Percentiles rank a stretch among this genome's conserved stretches.
phyloP scores from a whole-genome alignment of 1,284 basidiomycete genomes.

The Malassezia globosa region DNA sequence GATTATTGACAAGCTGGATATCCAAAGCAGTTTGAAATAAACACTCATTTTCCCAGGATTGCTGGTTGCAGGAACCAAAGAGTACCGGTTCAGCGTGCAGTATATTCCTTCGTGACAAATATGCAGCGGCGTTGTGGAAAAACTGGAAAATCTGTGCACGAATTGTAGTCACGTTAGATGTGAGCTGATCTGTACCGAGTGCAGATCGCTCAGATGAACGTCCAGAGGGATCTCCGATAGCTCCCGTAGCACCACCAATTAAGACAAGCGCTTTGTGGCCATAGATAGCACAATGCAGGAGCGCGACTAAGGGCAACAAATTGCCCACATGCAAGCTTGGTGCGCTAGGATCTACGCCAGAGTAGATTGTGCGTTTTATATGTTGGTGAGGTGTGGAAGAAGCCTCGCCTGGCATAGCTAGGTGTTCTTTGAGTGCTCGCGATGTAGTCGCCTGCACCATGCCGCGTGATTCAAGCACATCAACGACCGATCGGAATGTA shows the following conservation, averaged over 20 bases:
- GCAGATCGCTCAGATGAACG: slow-evolving; percentile 68
- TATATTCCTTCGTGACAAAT: slow-evolving; percentile 47
- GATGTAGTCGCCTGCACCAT: slow-evolving; percentile 28
- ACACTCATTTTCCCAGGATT: neutral
- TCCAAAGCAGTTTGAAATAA: slow-evolving; percentile 7
- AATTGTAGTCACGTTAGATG: slow-evolving; percentile 61
- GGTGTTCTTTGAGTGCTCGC: slow-evolving; percentile 18
- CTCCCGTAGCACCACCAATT: slow-evolving; percentile 86
- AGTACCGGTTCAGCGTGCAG: neutral
- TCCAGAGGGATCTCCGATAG: slow-evolving; percentile 93
- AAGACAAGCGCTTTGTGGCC: slow-evolving; percentile 74
- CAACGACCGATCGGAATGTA: neutral
- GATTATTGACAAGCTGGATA: slow-evolving; percentile 59
- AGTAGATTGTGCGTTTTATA: slow-evolving; percentile 57
- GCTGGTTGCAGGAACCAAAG: neutral
- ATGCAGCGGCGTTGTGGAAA: slow-evolving; percentile 58
- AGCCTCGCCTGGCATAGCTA: slow-evolving; percentile 7
- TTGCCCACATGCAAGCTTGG: slow-evolving; percentile 83
- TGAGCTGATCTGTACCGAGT: slow-evolving; percentile 56
- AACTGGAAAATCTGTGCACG: slow-evolving; percentile 60
- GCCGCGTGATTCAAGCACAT: slow-evolving; percentile 21
- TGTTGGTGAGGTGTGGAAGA: neutral
- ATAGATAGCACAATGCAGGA: slow-evolving; percentile 72
- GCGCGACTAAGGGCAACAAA: slow-evolving; percentile 70
- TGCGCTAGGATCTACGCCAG: slow-evolving; percentile 86